Base-by-base conservation (phyloP, 164 flowering plant genomes). In the Protea cynaroides region DNA sequence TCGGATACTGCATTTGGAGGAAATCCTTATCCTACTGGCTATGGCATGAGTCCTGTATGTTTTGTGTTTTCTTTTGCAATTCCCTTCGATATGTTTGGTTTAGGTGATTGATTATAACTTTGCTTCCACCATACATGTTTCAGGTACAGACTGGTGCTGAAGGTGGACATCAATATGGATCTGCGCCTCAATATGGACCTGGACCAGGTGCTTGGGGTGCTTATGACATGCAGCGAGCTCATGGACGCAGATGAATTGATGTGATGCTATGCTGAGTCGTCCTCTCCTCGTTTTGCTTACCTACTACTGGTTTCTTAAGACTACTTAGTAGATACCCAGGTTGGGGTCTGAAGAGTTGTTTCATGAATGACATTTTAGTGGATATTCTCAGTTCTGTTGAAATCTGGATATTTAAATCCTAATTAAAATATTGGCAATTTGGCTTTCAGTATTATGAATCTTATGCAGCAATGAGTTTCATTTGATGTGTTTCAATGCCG, bases 11-110 rank as follows among this genome's bases (percentile, higher is more conserved):
- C 76, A 59, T 89, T 87, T 80, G 74, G 78, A n/a, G 86, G 66
- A 77, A 82, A 84, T 75, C 80, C 87, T 23, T 94, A 91, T 71
- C 79, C 85, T 75, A 67, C 69, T 51, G 72, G 74, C 61, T 84
- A 89, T 83, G 89, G 88, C 72, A 78, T 85, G 84, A 80, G 73
- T 73, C 89, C 83, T 29, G 98, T 90, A 81, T 75, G 93, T 71
- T 71, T 8, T 60, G 34, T 59, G 17, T 63, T 61, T 12, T 18
- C 25, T 60, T 55, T 47, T 46, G 21, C 25, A 29, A 62, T 4
- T 64, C 14, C 29, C 29, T 56, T 56, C 21, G 46, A 8, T 11
- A 34, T 17, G 8, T 9, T 21, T 24, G 9, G 56, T 15, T 50
- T 2, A n/a, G 15, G 34, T 37, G 62, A 23, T 59, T 46, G 36